Percentiles rank a stretch among this genome's conserved stretches.
phyloP scores from a whole-genome alignment of 345 rosid genomes.

The Citrus hindsii region DNA sequence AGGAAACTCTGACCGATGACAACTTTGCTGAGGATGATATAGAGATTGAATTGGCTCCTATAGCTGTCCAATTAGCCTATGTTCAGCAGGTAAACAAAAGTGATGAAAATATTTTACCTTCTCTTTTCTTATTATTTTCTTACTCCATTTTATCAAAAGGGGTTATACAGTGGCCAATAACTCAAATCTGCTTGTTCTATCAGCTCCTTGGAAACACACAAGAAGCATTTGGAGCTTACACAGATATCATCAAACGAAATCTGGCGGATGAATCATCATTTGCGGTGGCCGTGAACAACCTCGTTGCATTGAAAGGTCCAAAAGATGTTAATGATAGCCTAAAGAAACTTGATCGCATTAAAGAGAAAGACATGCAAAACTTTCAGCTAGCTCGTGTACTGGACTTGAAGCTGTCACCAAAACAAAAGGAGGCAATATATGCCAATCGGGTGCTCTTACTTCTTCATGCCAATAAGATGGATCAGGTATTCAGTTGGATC shows the following conservation, averaged over 20 bases:
- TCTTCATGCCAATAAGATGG: constrained; percentile 92
- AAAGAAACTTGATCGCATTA: constrained; percentile 79
- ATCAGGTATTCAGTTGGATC: constrained; percentile 53
- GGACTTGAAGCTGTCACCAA: constrained; percentile 72
- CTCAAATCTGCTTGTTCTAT: constrained; percentile 22
- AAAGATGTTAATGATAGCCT: constrained; percentile 79
- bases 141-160: background rate
- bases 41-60: constrained; percentile 87
- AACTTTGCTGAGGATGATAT: constrained; percentile 72
- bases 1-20: constrained; percentile 78
- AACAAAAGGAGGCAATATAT: constrained; percentile 77
- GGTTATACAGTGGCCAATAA: constrained; percentile 16
- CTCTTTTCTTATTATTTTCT: background rate
- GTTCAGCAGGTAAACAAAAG: constrained; percentile 65
- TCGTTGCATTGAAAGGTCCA: constrained; percentile 70
- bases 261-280: constrained; percentile 77
- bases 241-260: constrained; percentile 58
- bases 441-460: constrained; percentile 79
- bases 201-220: constrained; percentile 67
- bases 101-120: background rate
- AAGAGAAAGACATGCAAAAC: constrained; percentile 54
- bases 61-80: constrained; percentile 82
- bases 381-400: constrained; percentile 67
- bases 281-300: constrained; percentile 89
- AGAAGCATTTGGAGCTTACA: constrained; percentile 64